Percentiles rank a stretch among this genome's conserved stretches.
These are phyloP conservation scores for Fusarium piperis DNA, from an alignment of 2,329 filamentous ascomycete genomes.

Conservation along the genomic window DNA sequence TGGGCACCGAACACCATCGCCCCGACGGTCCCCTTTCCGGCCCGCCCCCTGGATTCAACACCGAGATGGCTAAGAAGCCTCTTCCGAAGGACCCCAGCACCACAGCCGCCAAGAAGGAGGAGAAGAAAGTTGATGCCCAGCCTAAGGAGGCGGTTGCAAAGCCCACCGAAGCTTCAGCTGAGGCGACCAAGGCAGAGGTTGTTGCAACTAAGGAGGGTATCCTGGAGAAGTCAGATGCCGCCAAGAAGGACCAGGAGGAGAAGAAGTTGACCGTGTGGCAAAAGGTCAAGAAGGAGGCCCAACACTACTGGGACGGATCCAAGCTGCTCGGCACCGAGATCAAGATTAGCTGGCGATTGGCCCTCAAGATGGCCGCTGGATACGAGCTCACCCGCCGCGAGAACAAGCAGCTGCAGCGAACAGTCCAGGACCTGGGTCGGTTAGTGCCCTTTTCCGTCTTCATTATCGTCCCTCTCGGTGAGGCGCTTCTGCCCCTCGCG, in stretches of 20 bases:
- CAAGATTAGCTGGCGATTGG: slow-evolving; percentile 89
- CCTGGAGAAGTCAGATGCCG: slow-evolving; percentile 67
- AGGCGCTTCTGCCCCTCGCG: slow-evolving; percentile 89
- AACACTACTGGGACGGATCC: slow-evolving; percentile 98
- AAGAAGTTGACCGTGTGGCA: slow-evolving; percentile 91
- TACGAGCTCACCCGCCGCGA: slow-evolving; percentile 97
- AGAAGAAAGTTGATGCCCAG: slow-evolving; percentile 44
- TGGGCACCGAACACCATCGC: slow-evolving; percentile 69
- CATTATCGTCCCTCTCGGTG: slow-evolving; percentile 94
- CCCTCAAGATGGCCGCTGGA: slow-evolving; percentile 96
- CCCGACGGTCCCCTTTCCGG: slow-evolving; percentile 62
- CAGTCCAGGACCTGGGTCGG: slow-evolving; percentile 91
- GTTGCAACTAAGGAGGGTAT: slow-evolving; percentile 66
- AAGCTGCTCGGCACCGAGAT: slow-evolving; percentile 94
- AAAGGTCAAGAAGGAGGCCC: slow-evolving; percentile 92
- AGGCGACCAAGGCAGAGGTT: slow-evolving; percentile 51
- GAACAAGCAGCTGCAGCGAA: slow-evolving; percentile 90
- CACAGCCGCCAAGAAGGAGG: slow-evolving; percentile 48
- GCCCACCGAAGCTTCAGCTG: slow-evolving; percentile 42
- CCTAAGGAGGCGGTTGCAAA: slow-evolving; percentile 18
- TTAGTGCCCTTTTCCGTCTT: slow-evolving; percentile 97
- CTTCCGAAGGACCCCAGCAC: slow-evolving; percentile 65
- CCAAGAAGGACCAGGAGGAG: slow-evolving; percentile 70
- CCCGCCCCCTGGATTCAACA: slow-evolving; percentile 90
- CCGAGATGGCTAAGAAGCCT: slow-evolving; percentile 89